These are phyloP conservation scores for Colletotrichum sojae DNA, from an alignment of 2,329 filamentous ascomycete species.

Conservation along the genomic window DNA sequence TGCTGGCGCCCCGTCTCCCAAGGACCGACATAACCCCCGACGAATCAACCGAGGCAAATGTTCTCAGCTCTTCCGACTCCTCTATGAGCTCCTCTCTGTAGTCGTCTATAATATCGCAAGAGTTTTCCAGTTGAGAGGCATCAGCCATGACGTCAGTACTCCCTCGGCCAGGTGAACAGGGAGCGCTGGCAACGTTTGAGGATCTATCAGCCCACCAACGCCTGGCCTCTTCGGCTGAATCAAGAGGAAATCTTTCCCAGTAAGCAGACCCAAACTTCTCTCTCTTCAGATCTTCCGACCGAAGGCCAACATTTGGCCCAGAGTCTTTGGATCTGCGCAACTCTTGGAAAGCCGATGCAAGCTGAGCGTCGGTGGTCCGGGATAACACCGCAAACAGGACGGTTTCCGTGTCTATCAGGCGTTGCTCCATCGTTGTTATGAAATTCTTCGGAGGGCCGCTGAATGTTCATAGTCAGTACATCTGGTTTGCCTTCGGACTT, in stretches of 20 bases:
- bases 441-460: constrained; percentile 39
- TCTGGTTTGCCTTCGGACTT: not conserved
- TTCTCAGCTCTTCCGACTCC: not conserved
- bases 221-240: not conserved
- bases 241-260: constrained; percentile 33
- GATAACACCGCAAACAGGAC: constrained; percentile 24
- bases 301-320: not conserved
- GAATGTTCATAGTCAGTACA: not conserved
- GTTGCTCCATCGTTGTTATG: constrained; percentile 30
- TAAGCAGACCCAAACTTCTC: constrained; percentile 21
- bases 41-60: not conserved
- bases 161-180: not conserved
- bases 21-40: too few species aligned
- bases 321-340: not conserved
- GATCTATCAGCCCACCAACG: constrained; percentile 20
- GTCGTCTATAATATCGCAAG: too few species aligned
- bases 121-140: not conserved
- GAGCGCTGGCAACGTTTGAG: not conserved
- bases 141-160: not conserved
- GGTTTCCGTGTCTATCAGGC: constrained; percentile 31
- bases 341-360: constrained; percentile 10
- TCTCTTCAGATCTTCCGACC: not conserved
- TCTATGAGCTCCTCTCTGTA: not conserved
- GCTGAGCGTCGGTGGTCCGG: constrained; percentile 14
- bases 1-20: too few species aligned